Base-by-base conservation (phyloP, 768 basidiomycete genomes). In the Naganishia vishniacii region DNA sequence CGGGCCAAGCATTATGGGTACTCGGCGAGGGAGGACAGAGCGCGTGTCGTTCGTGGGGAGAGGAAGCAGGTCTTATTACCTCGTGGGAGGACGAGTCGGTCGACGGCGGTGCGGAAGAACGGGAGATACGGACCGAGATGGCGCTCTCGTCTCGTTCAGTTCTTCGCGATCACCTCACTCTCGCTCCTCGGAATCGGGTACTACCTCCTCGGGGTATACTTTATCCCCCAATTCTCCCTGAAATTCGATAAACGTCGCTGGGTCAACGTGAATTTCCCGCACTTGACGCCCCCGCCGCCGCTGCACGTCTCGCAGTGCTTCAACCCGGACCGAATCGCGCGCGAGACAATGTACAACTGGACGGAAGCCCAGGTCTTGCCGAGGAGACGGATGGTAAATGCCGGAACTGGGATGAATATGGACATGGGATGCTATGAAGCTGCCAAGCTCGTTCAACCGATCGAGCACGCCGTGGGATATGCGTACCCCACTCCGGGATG, bases 401-500 rank as follows among this genome's bases (percentile, higher is more conserved):
- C 90, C 0, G 92, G 92, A 18, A 80, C 90, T 68, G 80, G 84
- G 2, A 81, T 97, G 81, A 82, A 83, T 59, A 81, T 88, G 67
- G 88, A 88, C 40, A 80, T 89, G 80, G 88, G 91, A 74, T 98
- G 94, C 78, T 97, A 93, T 73, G 85, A 91, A 73, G 93, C 92
- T 76, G 88, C 92, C 3, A 86, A 86, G 15, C 91, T 90, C 16
- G 83, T 98, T 25, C 84, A 83, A 58, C 73, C 63, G 31, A 48
- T 47, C 12, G 42, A 37, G 32, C 16, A 25, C 8, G 34, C 46
- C 18, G n/a, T 28, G 2, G 53, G 53, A 16, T 56, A 56, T 20
- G 53, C 34, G 32, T 56, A 56, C 53, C 53, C 53, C 4, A 56
- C 53, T 37, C 32, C 34, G 23, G 53, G 53, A 56, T 56, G 53